Base-by-base conservation (phyloP, 805 yeast genomes). In the Ogataea nitratoaversa region DNA sequence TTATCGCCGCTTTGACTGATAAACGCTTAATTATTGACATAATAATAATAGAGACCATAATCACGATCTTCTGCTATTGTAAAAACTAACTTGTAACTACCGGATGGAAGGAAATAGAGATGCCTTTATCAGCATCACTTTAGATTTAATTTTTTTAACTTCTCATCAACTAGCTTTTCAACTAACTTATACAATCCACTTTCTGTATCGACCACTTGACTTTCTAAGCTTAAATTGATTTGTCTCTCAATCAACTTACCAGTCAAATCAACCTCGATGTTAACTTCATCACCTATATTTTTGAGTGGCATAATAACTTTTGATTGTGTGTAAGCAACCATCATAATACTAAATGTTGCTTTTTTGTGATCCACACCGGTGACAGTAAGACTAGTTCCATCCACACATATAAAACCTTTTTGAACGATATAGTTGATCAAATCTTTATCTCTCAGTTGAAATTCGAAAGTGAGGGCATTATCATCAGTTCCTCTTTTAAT, bases 231-330 rank as follows among this genome's bases (percentile, higher is more conserved):
- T 28, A 72, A 41, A 42, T 71, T 74, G 39, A 93, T 83, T 65
- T 91, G 98, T 61, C 87, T 81, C 57, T 87, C 96, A 41, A 91
- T 78, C 43, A 89, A 72, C 65, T 93, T 93, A 16, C 98, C 99
- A 30, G 91, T 84, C 37, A 91, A 69, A 62, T 93, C 99, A 24
- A 93, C 99, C 65, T 93, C 99, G 36, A 93, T 79, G 54, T 93
- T 93, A 20, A 93, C 95, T 14, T 56, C 50, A 30, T 73, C 83
- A 1, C 87, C 90, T 4, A 76, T 53, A 8, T 60, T 47, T 57
- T 87, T 90, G 42, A 56, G 50, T 7, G 96, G 82, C 63, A 89
- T 64, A 2, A 84, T 69, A 18, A 93, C 96, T 57, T 78, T 80
- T 12, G 70, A 73, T 62, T 93, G 98, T 0, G 98, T 89, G 59